Conservation (phyloP, 768 basidiomycete species). For the Trametes maxima region DNA sequence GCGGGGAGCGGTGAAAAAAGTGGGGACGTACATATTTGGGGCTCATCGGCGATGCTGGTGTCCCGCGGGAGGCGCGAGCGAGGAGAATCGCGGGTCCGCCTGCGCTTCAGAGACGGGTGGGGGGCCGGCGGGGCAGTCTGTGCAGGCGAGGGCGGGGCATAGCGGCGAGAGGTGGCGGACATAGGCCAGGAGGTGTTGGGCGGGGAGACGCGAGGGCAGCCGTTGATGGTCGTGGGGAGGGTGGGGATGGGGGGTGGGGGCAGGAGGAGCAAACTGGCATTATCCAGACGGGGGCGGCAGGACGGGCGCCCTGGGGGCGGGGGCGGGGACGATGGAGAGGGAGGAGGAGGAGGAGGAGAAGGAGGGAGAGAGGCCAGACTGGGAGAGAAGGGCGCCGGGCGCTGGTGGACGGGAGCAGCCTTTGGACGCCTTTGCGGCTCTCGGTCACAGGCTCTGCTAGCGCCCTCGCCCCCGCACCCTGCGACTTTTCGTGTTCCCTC, state of each 20-base stretch:
- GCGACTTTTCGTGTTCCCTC: background rate
- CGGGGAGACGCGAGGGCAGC: slow-evolving; percentile 27
- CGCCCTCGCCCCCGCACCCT: background rate
- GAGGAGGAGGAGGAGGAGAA: slow-evolving; percentile 27
- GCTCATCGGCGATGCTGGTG: slow-evolving; percentile 24
- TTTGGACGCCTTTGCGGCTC: background rate
- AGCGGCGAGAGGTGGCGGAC: slow-evolving; percentile 18
- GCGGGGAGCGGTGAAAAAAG: background rate
- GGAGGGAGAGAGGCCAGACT: slow-evolving; percentile 32
- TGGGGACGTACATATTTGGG: slow-evolving; percentile 22
- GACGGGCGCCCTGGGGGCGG: slow-evolving; percentile 17
- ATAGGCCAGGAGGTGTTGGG: slow-evolving; percentile 30
- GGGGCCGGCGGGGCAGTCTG: slow-evolving; percentile 12
- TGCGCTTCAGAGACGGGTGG: slow-evolving; percentile 16
- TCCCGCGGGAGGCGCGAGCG: slow-evolving; percentile 23
- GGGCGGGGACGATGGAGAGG: background rate
- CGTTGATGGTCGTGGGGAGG: slow-evolving; percentile 15
- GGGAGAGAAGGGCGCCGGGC: slow-evolving; percentile 25
- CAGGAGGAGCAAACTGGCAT: slow-evolving; percentile 34
- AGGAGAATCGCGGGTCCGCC: slow-evolving; percentile 18
- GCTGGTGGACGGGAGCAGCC: background rate
- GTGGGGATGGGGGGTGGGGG: background rate
- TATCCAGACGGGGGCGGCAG: slow-evolving; percentile 32
- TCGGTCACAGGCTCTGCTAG: background rate
- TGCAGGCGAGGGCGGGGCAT: slow-evolving; percentile 13